Evolutionary conservation across 768 basidiomycete species (phyloP).

Genomic region (Psilocybe cyanescens): DNA sequence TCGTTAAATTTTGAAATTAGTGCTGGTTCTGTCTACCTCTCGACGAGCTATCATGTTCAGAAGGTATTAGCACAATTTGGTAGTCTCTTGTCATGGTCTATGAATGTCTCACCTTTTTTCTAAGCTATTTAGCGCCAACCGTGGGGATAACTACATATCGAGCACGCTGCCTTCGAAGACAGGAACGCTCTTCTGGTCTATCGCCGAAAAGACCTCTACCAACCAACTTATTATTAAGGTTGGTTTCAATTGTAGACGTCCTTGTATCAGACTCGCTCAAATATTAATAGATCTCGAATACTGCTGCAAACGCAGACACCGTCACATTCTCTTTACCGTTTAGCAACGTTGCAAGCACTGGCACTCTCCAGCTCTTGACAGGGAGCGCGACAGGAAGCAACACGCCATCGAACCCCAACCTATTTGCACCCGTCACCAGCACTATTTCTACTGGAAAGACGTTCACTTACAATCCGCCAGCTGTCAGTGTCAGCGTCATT

Average conservation of each 20-base stretch:
- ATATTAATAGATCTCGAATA: slow-evolving; percentile 53
- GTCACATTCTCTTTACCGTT: slow-evolving; percentile 62
- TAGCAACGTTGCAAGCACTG: slow-evolving; percentile 42
- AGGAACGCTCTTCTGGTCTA: slow-evolving; percentile 68
- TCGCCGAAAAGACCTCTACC: slow-evolving; percentile 40
- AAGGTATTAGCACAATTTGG: slow-evolving; percentile 39
- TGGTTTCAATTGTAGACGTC: background rate
- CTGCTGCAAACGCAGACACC: slow-evolving; percentile 37
- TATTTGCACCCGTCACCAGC: slow-evolving; percentile 49
- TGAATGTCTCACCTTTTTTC: background rate
- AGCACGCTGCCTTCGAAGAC: slow-evolving; percentile 53
- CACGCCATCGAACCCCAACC: slow-evolving; percentile 52
- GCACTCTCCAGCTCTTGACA: slow-evolving; percentile 50
- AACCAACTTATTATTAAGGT: slow-evolving; percentile 63
- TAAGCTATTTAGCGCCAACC: slow-evolving; percentile 65
- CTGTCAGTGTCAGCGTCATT: slow-evolving; percentile 44
- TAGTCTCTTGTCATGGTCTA: background rate
- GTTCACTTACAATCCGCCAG: slow-evolving; percentile 61
- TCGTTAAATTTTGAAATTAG: slow-evolving; percentile 28
- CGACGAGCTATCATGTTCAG: slow-evolving; percentile 66
- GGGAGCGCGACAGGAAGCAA: slow-evolving; percentile 57
- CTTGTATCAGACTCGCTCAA: background rate
- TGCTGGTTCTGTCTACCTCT: slow-evolving; percentile 54
- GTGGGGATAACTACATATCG: slow-evolving; percentile 64
- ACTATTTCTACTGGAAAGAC: slow-evolving; percentile 48